Conservation (phyloP, 345 rosid species). For the Garcia nutans region DNA sequence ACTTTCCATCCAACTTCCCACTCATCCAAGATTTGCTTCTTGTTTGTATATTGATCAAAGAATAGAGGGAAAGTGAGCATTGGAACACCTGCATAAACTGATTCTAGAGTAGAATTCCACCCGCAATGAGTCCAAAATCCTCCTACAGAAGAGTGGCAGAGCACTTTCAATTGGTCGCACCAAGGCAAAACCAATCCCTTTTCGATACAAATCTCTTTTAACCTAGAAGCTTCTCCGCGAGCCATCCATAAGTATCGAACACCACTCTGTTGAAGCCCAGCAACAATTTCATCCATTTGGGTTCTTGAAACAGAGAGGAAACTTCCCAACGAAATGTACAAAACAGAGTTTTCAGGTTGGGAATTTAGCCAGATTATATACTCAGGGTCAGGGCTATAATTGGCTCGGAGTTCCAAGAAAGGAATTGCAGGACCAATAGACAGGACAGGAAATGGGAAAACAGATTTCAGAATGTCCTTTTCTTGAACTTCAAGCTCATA, state of each 20-base stretch:
- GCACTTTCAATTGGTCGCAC: constrained; percentile 26
- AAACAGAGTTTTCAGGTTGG: constrained; percentile 18
- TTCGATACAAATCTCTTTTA: background rate
- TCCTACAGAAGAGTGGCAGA: constrained; percentile 22
- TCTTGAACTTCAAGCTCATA: constrained; percentile 21
- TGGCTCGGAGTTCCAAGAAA: constrained; percentile 10
- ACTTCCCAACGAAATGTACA: constrained; percentile 26
- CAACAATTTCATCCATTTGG: constrained; percentile 25
- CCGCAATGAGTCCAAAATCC: constrained; percentile 25
- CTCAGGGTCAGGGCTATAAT: background rate
- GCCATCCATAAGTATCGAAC: constrained; percentile 23
- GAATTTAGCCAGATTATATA: constrained; percentile 17
- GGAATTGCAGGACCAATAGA: constrained; percentile 21
- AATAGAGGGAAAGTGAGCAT: constrained; percentile 21
- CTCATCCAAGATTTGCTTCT: constrained; percentile 15
- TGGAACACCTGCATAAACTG: constrained; percentile 22
- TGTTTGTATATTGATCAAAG: constrained; percentile 17
- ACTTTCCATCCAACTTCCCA: constrained; percentile 15
- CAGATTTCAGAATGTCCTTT: constrained; percentile 6
- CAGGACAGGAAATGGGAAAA: constrained; percentile 1
- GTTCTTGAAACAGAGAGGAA: constrained; percentile 18
- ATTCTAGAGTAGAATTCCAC: constrained; percentile 25
- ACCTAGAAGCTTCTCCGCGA: constrained; percentile 14
- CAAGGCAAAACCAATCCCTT: constrained; percentile 20
- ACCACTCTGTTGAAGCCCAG: constrained; percentile 13